Conservation (phyloP, 1,139 yeast species). For the Saccharomyces hybrid region DNA sequence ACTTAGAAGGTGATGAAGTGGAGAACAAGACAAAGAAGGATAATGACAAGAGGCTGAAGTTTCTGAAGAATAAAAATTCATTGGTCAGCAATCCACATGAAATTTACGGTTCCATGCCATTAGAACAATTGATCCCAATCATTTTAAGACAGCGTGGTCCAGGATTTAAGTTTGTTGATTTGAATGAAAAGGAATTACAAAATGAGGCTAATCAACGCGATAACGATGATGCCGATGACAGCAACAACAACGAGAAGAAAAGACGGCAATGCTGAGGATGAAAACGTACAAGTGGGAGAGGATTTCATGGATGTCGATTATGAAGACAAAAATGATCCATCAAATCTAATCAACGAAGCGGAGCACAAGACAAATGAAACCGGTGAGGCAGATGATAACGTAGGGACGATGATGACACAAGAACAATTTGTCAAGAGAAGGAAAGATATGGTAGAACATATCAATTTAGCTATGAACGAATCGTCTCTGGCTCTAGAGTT, state of each 20-base stretch:
- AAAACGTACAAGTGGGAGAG: slow-evolving; percentile 9
- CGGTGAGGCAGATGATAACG: slow-evolving; percentile 5
- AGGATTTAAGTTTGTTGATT: slow-evolving; percentile 28
- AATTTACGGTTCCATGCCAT: slow-evolving; percentile 27
- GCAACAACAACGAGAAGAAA: slow-evolving; percentile 9
- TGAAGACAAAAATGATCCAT: slow-evolving; percentile 5
- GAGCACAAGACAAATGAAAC: slow-evolving; percentile 7
- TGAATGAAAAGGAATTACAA: slow-evolving; percentile 50
- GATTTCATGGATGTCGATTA: background rate
- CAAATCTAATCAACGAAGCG: slow-evolving; percentile 12
- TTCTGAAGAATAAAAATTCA: slow-evolving; percentile 9
- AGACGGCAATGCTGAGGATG: slow-evolving; percentile 17
- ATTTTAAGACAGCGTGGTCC: slow-evolving; percentile 27
- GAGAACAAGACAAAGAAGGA: slow-evolving; percentile 1
- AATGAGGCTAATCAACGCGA: slow-evolving; percentile 35
- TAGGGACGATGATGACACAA: slow-evolving; percentile 27
- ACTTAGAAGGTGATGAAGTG: slow-evolving; percentile 2
- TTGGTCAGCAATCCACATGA: slow-evolving; percentile 30
- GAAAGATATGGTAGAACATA: slow-evolving; percentile 46
- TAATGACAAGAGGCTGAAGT: slow-evolving; percentile 7
- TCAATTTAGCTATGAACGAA: slow-evolving; percentile 74
- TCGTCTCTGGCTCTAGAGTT: slow-evolving; percentile 83
- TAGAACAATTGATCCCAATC: slow-evolving; percentile 28
- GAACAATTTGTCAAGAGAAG: slow-evolving; percentile 53
- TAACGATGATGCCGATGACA: slow-evolving; percentile 5